Evolutionary conservation across 108 stramenopile genomes (phyloP), one percentile per base, ranked within the genome.

Genomic region (Seminavis robusta): DNA sequence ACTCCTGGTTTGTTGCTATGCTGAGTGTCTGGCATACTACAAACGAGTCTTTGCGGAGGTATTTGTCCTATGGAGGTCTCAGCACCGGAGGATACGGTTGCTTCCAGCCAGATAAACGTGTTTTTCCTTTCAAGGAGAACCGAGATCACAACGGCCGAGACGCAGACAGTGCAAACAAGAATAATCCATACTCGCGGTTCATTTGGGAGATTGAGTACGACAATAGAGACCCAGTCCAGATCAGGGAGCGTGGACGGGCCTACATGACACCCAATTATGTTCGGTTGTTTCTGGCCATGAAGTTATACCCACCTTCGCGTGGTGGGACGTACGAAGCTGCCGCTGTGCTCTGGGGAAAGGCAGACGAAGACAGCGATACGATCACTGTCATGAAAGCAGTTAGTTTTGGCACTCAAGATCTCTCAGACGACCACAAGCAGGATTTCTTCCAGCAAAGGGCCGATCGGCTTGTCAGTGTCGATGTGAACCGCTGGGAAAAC

Each of bases 1-100:
- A 36, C 36, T 36, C 36, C 36, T 36, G 36, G 36, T 36, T 36
- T 36, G 36, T 36, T 36, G n/a, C n/a, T n/a, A n/a, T n/a, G n/a
- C n/a, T n/a, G n/a, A n/a, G n/a, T n/a, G n/a, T n/a, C n/a, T n/a
- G n/a, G n/a, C n/a, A n/a, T n/a, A n/a, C n/a, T n/a, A n/a, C n/a
- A n/a, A n/a, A n/a, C n/a, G n/a, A n/a, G n/a, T n/a, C n/a, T n/a
- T n/a, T n/a, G n/a, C n/a, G n/a, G n/a, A n/a, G n/a, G n/a, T n/a
- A n/a, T n/a, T n/a, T n/a, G n/a, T n/a, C n/a, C n/a, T n/a, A n/a
- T n/a, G n/a, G n/a, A n/a, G n/a, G n/a, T n/a, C n/a, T n/a, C n/a
- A n/a, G n/a, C n/a, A n/a, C n/a, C n/a, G n/a, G n/a, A n/a, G n/a
- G n/a, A n/a, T n/a, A n/a, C n/a, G n/a, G n/a, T n/a, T n/a, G n/a